A percentile compares a stretch with the other conserved stretches of the same genome.
phyloP scores from a whole-genome alignment of 106 monocot species.

The Hemerocallis citrina region DNA sequence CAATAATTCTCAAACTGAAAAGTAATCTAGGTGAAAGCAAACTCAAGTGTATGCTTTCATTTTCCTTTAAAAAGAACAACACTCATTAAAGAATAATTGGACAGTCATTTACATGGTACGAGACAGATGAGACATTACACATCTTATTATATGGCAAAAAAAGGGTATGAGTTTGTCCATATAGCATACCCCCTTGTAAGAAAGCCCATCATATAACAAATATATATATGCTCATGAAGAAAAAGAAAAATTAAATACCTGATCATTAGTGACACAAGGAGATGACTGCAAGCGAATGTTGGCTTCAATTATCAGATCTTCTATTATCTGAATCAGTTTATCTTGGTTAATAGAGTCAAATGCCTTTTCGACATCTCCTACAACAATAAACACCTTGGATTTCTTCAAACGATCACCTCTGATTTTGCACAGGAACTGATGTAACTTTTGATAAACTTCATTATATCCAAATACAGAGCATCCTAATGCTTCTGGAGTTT shows the following conservation, averaged over 20 bases:
- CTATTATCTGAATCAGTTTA: slow-evolving; percentile 50
- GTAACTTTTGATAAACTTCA: slow-evolving; percentile 52
- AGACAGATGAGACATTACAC: not conserved
- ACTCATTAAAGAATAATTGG: no score
- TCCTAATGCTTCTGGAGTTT: slow-evolving; percentile 53
- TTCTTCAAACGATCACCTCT: slow-evolving; percentile 18
- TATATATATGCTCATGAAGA: not conserved
- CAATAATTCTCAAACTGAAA: no score
- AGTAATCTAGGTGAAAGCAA: no score
- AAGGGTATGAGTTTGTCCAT: no score
- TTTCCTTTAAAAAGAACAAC: no score
- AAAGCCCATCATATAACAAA: not conserved
- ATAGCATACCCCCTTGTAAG: no score
- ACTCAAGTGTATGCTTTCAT: no score
- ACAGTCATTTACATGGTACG: not conserved
- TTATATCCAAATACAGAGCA: slow-evolving; percentile 91
- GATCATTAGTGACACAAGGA: slow-evolving; percentile 45
- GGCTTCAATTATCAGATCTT: slow-evolving; percentile 29
- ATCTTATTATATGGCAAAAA: no score
- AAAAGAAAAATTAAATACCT: slow-evolving; percentile 33
- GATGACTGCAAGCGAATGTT: slow-evolving; percentile 28
- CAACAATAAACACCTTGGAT: slow-evolving; percentile 65
- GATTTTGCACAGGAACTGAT: slow-evolving; percentile 32
- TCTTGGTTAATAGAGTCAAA: slow-evolving; percentile 86
- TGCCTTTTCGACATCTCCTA: slow-evolving; percentile 88